Conservation (phyloP, 805 yeast species). For the Yamadazyma laniorum region DNA sequence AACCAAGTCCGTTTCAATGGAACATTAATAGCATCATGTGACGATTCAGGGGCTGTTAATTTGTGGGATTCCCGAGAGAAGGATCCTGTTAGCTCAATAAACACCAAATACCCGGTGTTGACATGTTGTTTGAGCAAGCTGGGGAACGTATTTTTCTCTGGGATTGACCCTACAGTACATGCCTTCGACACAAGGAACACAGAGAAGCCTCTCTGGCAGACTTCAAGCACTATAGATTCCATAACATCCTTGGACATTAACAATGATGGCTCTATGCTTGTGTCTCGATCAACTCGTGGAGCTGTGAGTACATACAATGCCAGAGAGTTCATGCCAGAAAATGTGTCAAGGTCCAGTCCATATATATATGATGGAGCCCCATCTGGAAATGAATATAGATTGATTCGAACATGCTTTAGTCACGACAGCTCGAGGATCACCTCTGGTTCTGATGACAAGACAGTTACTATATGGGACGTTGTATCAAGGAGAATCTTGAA, state of each 20-base stretch:
- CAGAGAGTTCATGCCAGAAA: constrained; percentile 39
- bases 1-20: constrained; percentile 49
- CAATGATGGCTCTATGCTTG: constrained; percentile 43
- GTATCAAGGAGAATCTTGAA: constrained; percentile 45
- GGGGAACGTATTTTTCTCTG: constrained; percentile 50
- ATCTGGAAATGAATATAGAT: constrained; percentile 45
- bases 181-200: constrained; percentile 57
- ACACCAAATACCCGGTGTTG: constrained; percentile 58
- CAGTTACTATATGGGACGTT: constrained; percentile 60
- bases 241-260: constrained; percentile 57
- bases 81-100: constrained; percentile 33
- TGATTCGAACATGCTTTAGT: constrained; percentile 52
- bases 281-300: constrained; percentile 58
- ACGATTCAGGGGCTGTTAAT: constrained; percentile 61
- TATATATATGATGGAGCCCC: constrained; percentile 57
- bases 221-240: constrained; percentile 43
- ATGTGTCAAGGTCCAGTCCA: constrained; percentile 42
- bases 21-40: constrained; percentile 46
- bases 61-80: constrained; percentile 70
- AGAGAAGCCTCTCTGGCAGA: constrained; percentile 45
- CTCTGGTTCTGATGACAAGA: constrained; percentile 65
- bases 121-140: constrained; percentile 22
- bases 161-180: constrained; percentile 63
- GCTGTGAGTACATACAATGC: constrained; percentile 58
- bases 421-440: constrained; percentile 36